Evolutionary conservation across 2,329 filamentous ascomycete genomes (phyloP), one percentile per base, ranked within the genome.

Genomic region (Exophiala spinifera): DNA sequence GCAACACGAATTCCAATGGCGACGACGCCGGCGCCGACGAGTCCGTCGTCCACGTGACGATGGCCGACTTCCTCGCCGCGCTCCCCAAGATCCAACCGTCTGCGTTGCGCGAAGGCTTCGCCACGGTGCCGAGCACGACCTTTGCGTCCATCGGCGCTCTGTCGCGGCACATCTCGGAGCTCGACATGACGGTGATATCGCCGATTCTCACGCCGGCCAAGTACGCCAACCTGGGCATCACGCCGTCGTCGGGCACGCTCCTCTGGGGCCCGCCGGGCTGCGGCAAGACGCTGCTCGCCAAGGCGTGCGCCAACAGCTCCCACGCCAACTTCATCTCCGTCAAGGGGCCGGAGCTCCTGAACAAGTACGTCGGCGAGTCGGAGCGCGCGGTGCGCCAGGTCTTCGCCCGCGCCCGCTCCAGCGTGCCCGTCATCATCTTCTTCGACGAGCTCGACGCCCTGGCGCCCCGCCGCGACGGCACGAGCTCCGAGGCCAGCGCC

Each of bases 261-360:
- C 88, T 99, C 51, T 99, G 92, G 90, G 94, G 94, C 0, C 94
- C 94, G 1, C 94, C 94, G 0, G 94, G 94, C 5, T 99, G 94
- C 70, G 94, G 94, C 64, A 99, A 99, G 71, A 99, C 94, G 0
- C 81, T 99, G 1, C 84, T 99, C 1, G 94, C 94, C 15, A 96
- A 97, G 73, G 94, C 94, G 3, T 91, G 96, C 3, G 94, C 94
- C 51, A 95, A 95, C 70, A 91, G 96, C 69, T 91, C 88, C 6
- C 90, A 92, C 69, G 94, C 94, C 45, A 97, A 96, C 72, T 99
- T 99, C 76, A 99, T 99, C 72, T 91, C 90, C 49, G 90, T 99
- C 72, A 96, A 96, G 72, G 94, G 94, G 0, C 94, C 94, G 0
- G 94, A 99, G 69, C 78, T 99, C 8, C 81, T 99, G 43, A 97